These are phyloP conservation scores for Talaromyces wortmannii DNA, from an alignment of 495 filamentous ascomycete genomes.

Conservation along the genomic window DNA sequence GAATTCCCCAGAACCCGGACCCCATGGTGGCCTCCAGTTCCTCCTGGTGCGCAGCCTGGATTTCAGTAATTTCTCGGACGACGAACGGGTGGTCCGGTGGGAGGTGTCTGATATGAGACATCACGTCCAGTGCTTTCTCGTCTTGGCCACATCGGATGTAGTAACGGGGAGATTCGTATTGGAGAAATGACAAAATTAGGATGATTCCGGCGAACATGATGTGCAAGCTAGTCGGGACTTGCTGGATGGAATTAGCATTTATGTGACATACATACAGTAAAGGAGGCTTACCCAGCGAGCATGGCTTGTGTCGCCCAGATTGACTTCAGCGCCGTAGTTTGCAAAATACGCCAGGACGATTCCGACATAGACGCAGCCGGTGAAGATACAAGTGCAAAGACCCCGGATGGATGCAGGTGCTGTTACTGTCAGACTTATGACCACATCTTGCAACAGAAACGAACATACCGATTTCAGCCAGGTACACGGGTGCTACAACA, in stretches of 20 bases:
- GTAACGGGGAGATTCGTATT: constrained; percentile 59
- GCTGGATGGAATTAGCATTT: constrained; percentile 32
- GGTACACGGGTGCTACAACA: constrained; percentile 52
- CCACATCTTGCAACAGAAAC: neutral
- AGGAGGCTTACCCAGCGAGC: constrained; percentile 45
- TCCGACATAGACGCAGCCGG: constrained; percentile 44
- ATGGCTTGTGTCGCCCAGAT: constrained; percentile 48
- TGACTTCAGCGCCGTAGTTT: constrained; percentile 48
- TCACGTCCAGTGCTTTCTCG: constrained; percentile 42
- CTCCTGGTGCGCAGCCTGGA: constrained; percentile 58
- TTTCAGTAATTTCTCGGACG: constrained; percentile 55
- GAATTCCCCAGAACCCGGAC: constrained; percentile 41
- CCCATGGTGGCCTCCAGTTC: constrained; percentile 60
- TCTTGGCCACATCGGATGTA: constrained; percentile 49
- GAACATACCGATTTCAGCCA: constrained; percentile 38
- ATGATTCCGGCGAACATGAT: constrained; percentile 68
- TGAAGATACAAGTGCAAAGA: constrained; percentile 65
- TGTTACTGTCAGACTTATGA: constrained; percentile 5
- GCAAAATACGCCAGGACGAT: constrained; percentile 44
- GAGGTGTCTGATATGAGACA: constrained; percentile 32
- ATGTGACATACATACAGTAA: no score
- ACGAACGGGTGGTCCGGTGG: constrained; percentile 36
- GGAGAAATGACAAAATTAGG: constrained; percentile 55
- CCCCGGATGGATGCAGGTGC: constrained; percentile 57
- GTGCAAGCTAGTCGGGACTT: constrained; percentile 61